These are phyloP conservation scores for Roridomyces roridus DNA, from an alignment of 768 basidiomycete genomes.

Conservation along the genomic window DNA sequence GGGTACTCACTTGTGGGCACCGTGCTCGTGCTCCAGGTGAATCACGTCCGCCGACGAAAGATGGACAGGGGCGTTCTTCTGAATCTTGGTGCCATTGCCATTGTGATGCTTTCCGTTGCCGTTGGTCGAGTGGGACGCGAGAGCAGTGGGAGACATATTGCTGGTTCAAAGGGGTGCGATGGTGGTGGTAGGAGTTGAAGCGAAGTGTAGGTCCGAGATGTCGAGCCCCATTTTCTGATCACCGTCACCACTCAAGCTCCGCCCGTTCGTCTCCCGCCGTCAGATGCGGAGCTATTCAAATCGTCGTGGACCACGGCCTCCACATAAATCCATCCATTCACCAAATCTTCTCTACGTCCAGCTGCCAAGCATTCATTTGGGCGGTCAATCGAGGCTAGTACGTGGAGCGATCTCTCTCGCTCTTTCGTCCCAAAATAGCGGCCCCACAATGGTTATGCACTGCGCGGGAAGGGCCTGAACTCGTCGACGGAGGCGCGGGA, in stretches of 20 bases:
- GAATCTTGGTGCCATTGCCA: too few relatives aligned
- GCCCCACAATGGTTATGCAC: too few relatives aligned
- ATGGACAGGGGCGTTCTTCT: slow-evolving; percentile 25
- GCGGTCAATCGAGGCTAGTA: too few relatives aligned
- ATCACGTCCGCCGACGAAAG: slow-evolving; percentile 76
- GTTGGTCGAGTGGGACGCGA: slow-evolving; percentile 10
- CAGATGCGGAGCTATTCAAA: background rate
- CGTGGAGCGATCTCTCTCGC: too few relatives aligned
- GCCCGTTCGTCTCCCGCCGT: background rate
- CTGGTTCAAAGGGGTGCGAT: background rate
- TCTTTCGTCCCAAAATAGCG: too few relatives aligned
- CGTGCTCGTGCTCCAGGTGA: slow-evolving; percentile 78
- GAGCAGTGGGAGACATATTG: slow-evolving; percentile 13
- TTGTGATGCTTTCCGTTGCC: slow-evolving; percentile 23
- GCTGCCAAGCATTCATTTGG: too few relatives aligned
- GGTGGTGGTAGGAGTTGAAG: slow-evolving; percentile 3
- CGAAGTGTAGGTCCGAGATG: too few relatives aligned
- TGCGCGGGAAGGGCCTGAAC: too few relatives aligned
- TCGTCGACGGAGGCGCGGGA: too few relatives aligned
- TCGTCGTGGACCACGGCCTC: too few relatives aligned
- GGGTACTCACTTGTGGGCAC: slow-evolving; percentile 85
- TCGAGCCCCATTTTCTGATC: background rate
- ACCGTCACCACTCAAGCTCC: background rate
- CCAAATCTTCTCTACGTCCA: too few relatives aligned
- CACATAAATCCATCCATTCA: too few relatives aligned